Evolutionary conservation across 768 basidiomycete species (phyloP), one percentile per base, ranked within the genome.

Genomic region (Hericium coralloides): DNA sequence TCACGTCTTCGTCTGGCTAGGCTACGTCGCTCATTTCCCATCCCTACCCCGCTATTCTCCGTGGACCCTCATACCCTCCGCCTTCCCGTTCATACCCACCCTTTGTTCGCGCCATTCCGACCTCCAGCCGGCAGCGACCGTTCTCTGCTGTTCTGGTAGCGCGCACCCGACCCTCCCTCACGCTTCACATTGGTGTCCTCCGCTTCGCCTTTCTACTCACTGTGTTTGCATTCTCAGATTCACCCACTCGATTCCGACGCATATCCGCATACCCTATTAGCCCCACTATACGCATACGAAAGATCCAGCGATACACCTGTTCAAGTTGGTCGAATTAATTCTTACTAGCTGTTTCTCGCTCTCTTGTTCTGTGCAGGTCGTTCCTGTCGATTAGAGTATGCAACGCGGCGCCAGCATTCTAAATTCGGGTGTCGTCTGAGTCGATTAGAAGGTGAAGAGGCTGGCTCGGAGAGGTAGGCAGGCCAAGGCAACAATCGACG

Each of bases 281-380:
- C 37, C 49, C 15, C 52, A 36, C 37, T 38, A 52, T 52, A 52
- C n/a, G 12, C 18, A 52, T 52, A 50, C 31, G 31, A 31, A 31
- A n/a, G n/a, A 31, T 31, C 31, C 31, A 31, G 31, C 31, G 26
- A 31, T 31, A 31, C 26, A 31, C 26, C 26, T 31, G 26, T 31
- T 31, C 7, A 4, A 31, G 31, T 31, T 31, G 31, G 31, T 31
- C 31, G 31, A 31, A 31, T 31, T 31, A 31, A 31, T 12, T 48
- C 47, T 31, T 62, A 65, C 43, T 15, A 52, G 10, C 38, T 23
- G 9, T 17, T 45, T n/a, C 65, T 36, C 3, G 43, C 45, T 22
- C 4, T 31, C 31, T 31, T 31, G 31, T 31, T 31, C 31, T 31
- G 31, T 9, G 31, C 31, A 31, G 31, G 31, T 31, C 10, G 31